These are phyloP conservation scores for Trichoderma reesei DNA, from an alignment of 495 filamentous ascomycete genomes.

Conservation along the genomic window DNA sequence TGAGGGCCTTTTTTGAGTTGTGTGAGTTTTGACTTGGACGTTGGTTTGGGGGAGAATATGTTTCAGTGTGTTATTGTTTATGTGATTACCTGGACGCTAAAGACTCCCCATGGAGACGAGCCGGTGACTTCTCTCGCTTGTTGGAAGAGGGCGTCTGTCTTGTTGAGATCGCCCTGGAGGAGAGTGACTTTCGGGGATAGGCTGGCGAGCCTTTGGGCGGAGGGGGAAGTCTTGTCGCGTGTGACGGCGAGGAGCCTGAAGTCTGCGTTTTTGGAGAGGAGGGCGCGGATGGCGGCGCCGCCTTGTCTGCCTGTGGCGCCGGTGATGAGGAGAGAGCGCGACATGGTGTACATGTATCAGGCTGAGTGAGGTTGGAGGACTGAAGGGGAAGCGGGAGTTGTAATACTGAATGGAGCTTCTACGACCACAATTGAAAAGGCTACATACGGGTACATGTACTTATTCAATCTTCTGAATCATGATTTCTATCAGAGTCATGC, in stretches of 20 bases:
- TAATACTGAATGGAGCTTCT: too few relatives aligned
- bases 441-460: not conserved
- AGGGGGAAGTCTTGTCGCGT: constrained; percentile 39
- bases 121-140: constrained; percentile 29
- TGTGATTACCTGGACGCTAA: constrained; percentile 34
- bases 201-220: constrained; percentile 38
- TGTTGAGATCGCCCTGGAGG: constrained; percentile 43
- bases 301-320: constrained; percentile 65
- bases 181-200: constrained; percentile 41
- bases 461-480: not conserved
- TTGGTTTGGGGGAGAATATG: not conserved
- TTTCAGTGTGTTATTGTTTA: too few relatives aligned
- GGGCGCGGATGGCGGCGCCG: constrained; percentile 43
- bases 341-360: constrained; percentile 15
- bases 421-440: too few relatives aligned
- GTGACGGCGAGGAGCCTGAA: constrained; percentile 57
- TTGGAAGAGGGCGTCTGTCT: constrained; percentile 38
- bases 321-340: constrained; percentile 44
- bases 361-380: too few relatives aligned
- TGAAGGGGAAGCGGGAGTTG: too few relatives aligned
- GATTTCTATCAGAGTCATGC: too few relatives aligned
- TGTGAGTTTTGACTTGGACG: not conserved
- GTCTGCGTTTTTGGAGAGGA: constrained; percentile 32
- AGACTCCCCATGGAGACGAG: constrained; percentile 39
- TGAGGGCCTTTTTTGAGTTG: constrained; percentile 13